Conservation (phyloP, 2,329 filamentous ascomycete genomes). For the Fusarium armeniacum region DNA sequence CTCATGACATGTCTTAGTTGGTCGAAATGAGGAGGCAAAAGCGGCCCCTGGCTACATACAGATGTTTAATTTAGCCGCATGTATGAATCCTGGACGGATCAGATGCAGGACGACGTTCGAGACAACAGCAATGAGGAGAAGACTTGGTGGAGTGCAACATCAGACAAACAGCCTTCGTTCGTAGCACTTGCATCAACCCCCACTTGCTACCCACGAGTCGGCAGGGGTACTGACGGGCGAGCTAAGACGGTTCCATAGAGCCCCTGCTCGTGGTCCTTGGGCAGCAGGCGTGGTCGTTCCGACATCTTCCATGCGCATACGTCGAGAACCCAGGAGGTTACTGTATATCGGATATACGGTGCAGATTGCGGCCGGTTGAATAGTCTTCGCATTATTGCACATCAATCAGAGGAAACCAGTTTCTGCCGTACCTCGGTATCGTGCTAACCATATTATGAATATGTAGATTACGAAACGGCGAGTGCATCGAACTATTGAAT, state of each 20-base stretch:
- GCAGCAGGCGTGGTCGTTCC: conserved; percentile 40
- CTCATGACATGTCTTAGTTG: conserved; percentile 37
- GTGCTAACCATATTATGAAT: not conserved
- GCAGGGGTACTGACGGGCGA: conserved; percentile 42
- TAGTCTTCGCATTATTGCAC: not conserved
- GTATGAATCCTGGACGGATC: conserved; percentile 30
- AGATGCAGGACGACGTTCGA: conserved; percentile 42
- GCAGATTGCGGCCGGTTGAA: not conserved
- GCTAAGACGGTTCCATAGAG: conserved; percentile 14
- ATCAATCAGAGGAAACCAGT: not conserved
- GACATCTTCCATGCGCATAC: conserved; percentile 41
- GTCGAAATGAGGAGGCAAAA: conserved; percentile 28
- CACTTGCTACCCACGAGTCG: conserved; percentile 46
- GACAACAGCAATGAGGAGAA: conserved; percentile 37
- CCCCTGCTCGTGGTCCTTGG: conserved; percentile 25
- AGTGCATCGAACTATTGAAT: not conserved
- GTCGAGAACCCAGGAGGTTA: conserved; percentile 20
- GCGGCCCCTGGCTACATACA: conserved; percentile 41
- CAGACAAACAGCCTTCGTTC: conserved; percentile 8
- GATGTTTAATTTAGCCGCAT: conserved; percentile 50
- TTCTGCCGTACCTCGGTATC: not conserved
- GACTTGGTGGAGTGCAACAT: conserved; percentile 32
- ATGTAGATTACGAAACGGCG: not conserved
- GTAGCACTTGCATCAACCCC: conserved; percentile 51
- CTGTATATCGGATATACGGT: conserved; percentile 10